Percentiles rank a stretch among this genome's conserved stretches.
These are phyloP conservation scores for Claviceps purpurea DNA, from an alignment of 2,329 filamentous ascomycete species.

Conservation along the genomic window DNA sequence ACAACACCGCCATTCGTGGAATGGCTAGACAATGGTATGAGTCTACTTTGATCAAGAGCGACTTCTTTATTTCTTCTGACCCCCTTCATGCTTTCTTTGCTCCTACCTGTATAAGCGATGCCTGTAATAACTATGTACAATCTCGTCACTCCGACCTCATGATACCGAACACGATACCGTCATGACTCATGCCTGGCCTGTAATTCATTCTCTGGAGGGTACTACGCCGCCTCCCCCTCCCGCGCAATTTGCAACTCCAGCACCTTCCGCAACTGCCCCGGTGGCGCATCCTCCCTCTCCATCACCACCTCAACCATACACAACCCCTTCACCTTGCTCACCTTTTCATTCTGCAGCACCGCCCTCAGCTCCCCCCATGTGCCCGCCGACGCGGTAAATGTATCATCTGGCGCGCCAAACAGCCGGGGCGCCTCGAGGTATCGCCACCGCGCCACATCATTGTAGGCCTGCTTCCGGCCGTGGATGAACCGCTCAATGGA, in stretches of 20 bases:
- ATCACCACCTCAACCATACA: conserved; percentile 7
- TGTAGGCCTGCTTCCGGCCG: conserved; percentile 38
- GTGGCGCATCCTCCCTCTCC: conserved; percentile 6
- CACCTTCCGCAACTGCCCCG: conserved; percentile 4
- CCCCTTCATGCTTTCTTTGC: too few relatives aligned
- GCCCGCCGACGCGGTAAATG: conserved; percentile 5
- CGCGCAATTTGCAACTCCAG: conserved; percentile 3
- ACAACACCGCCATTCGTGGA: too few relatives aligned
- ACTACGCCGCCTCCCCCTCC: neutral
- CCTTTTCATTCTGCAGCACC: neutral
- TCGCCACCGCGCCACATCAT: conserved; percentile 39
- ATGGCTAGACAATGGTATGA: too few relatives aligned
- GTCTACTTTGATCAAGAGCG: too few relatives aligned
- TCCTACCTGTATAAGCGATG: too few relatives aligned
- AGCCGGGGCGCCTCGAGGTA: conserved; percentile 34
- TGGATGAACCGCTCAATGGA: conserved; percentile 46
- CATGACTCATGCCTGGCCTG: too few relatives aligned
- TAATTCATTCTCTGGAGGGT: neutral
- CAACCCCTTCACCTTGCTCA: neutral
- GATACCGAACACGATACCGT: too few relatives aligned
- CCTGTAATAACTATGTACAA: too few relatives aligned
- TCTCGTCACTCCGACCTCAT: too few relatives aligned
- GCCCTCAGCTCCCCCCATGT: conserved; percentile 5
- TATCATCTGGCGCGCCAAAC: conserved; percentile 26
- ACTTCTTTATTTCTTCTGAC: too few relatives aligned